phyloP scores from a whole-genome alignment of 2,329 filamentous ascomycete genomes.

The Teratosphaeria zuluensis region DNA sequence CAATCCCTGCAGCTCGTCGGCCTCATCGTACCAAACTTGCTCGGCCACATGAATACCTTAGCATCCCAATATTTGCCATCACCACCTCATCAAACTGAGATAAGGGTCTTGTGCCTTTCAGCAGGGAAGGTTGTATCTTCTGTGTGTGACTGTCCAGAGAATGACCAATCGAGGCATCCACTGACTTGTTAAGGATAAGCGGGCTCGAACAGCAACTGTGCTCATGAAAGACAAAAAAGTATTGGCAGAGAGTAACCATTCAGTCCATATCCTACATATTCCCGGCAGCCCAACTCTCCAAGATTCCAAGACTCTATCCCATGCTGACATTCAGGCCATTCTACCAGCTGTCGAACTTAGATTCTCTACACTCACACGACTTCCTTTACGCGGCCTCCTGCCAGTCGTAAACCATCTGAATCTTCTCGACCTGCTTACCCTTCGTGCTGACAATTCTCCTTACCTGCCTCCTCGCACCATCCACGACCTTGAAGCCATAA shows the following conservation, averaged over 20 bases:
- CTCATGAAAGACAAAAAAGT: no score
- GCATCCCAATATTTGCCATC: background rate
- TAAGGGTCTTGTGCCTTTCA: no score
- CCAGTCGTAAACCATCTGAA: conserved; percentile 37
- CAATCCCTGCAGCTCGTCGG: background rate
- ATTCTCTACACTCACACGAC: background rate
- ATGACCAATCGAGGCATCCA: no score
- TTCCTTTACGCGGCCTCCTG: background rate
- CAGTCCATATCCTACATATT: background rate
- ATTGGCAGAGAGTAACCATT: no score
- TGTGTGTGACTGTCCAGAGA: no score
- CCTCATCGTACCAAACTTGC: background rate
- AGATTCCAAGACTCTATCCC: background rate
- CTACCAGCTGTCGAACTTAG: background rate
- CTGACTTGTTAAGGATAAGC: no score
- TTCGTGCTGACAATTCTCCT: conserved; percentile 28
- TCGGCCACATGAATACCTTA: no score
- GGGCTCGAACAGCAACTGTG: no score
- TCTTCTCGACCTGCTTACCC: conserved; percentile 28
- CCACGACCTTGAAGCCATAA: conserved; percentile 38
- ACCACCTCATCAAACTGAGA: no score
- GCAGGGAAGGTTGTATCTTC: no score
- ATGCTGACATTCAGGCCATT: background rate
- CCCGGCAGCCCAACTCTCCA: background rate
- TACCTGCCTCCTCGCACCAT: conserved; percentile 33